A percentile compares a stretch with the other conserved stretches of the same genome.
phyloP scores from a whole-genome alignment of 768 basidiomycete species.

The Symmetrospora coprosmae region DNA sequence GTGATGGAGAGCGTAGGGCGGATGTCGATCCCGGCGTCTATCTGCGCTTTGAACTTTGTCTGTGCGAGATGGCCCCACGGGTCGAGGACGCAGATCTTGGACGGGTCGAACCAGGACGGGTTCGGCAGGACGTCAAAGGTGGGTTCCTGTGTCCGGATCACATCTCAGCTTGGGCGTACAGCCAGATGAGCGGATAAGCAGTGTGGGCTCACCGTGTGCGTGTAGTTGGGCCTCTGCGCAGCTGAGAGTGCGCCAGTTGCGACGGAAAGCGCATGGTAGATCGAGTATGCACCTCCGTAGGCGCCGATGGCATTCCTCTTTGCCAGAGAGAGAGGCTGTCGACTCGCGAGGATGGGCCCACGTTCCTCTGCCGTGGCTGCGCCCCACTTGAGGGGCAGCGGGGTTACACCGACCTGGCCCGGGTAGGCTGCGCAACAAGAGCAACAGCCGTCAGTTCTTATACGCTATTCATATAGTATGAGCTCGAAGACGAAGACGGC shows the following conservation, averaged over 20 bases:
- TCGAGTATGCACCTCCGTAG: constrained; percentile 82
- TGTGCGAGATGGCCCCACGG: constrained; percentile 84
- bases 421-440: constrained; percentile 49
- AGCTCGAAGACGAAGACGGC: background rate
- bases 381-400: constrained; percentile 69
- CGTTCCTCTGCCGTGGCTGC: constrained; percentile 50
- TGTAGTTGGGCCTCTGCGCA: constrained; percentile 36
- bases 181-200: constrained; percentile 45
- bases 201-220: constrained; percentile 22
- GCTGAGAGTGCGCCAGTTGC: constrained; percentile 48
- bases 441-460: background rate
- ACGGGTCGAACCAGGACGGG: constrained; percentile 58
- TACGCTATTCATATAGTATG: background rate
- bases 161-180: constrained; percentile 64
- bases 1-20: constrained; percentile 88
- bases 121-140: constrained; percentile 64
- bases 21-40: constrained; percentile 59
- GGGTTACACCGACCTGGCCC: constrained; percentile 77
- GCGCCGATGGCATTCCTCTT: constrained; percentile 86
- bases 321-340: constrained; percentile 69
- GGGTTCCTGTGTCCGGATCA: no score
- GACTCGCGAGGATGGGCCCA: constrained; percentile 59
- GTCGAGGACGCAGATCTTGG: constrained; percentile 81
- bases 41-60: constrained; percentile 50
- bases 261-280: constrained; percentile 83